Conservation (phyloP, 768 basidiomycete genomes). For the Sutorius australiensis region DNA sequence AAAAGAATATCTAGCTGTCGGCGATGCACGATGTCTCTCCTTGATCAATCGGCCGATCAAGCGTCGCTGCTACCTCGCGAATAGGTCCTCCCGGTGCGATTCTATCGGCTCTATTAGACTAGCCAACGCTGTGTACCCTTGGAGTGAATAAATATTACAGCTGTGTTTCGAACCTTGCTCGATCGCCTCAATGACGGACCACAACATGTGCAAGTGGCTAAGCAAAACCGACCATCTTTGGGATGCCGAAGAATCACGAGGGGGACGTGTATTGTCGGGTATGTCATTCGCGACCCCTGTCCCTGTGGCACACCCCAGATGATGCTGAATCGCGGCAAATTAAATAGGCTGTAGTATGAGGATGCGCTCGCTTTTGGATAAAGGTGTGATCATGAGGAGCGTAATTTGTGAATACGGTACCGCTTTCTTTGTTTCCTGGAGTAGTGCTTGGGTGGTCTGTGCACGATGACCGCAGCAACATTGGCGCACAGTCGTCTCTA, state of each 20-base stretch:
- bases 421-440: constrained; percentile 9
- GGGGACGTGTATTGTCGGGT: not conserved
- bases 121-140: not conserved
- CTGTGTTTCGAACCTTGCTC: not conserved
- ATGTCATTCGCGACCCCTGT: not conserved
- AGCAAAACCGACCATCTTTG: not conserved
- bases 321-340: not conserved
- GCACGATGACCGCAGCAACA: not conserved
- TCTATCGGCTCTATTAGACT: not conserved
- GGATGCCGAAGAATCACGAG: not conserved
- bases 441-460: not conserved
- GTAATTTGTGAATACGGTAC: not conserved
- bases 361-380: not conserved
- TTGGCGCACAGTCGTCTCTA: no score
- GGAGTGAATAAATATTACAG: not conserved
- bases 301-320: not conserved
- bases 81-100: not conserved
- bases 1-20: no score
- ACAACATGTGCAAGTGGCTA: not conserved
- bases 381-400: not conserved
- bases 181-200: not conserved
- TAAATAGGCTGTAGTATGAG: not conserved
- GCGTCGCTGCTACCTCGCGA: no score
- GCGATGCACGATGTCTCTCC: no score
- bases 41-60: no score